A percentile compares a stretch with the other conserved stretches of the same genome.
These are phyloP conservation scores for Chaetothyriales sp. DNA, from an alignment of 2,329 filamentous ascomycete species.

Conservation along the genomic window DNA sequence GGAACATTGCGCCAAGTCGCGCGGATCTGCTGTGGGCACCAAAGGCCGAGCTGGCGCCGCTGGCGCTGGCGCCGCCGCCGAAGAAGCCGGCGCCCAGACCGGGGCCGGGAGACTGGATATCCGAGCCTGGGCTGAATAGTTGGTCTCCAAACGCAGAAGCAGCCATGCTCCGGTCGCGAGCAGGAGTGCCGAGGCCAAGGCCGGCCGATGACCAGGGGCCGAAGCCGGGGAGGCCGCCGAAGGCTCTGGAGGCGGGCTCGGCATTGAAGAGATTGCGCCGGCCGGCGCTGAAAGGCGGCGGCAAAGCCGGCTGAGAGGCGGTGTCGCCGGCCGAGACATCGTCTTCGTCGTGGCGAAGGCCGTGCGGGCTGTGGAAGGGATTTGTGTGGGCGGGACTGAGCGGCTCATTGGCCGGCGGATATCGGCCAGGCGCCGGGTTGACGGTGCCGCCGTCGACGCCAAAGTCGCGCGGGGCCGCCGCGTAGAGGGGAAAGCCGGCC, in stretches of 20 bases:
- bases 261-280: conserved; percentile 48
- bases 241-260: conserved; percentile 46
- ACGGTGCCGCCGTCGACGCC: conserved; percentile 45
- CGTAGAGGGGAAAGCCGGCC: conserved; percentile 41
- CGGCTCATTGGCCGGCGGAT: conserved; percentile 47
- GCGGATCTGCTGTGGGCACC: conserved; percentile 53
- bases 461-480: conserved; percentile 49
- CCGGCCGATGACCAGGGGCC: conserved; percentile 37
- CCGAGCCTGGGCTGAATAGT: conserved; percentile 62
- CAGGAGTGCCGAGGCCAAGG: conserved; percentile 62
- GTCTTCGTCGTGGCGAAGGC: conserved; percentile 50
- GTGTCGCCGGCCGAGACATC: conserved; percentile 43
- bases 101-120: conserved; percentile 62
- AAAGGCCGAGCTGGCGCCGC: conserved; percentile 45
- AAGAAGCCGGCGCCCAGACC: conserved; percentile 47
- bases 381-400: conserved; percentile 92
- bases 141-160: conserved; percentile 39
- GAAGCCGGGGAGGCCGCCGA: conserved; percentile 46
- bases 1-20: conserved; percentile 79
- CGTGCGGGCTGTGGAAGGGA: conserved; percentile 81
- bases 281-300: conserved; percentile 38
- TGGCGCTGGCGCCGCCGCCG: conserved; percentile 43
- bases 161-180: conserved; percentile 40
- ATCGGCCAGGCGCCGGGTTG: conserved; percentile 41
- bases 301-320: conserved; percentile 29